These are phyloP conservation scores for Mucor circinelloides DNA, from an alignment of 371 early-diverging fungal species.

Conservation along the genomic window DNA sequence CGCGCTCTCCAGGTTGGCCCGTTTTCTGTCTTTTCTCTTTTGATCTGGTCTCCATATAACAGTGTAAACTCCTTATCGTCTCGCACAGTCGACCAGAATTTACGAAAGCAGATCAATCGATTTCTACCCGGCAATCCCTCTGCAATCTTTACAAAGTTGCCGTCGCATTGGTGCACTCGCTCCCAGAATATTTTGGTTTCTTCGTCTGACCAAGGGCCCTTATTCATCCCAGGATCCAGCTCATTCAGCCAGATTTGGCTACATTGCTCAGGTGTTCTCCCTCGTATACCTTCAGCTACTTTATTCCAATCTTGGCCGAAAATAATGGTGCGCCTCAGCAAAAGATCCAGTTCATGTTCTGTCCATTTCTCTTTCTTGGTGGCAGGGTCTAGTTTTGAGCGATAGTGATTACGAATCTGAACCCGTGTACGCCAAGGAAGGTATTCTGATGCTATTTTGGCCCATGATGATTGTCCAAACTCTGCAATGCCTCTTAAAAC, in stretches of 20 bases:
- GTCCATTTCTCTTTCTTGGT: conserved; percentile 27
- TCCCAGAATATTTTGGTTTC: conserved; percentile 41
- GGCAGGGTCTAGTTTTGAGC: conserved; percentile 6
- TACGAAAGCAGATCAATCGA: conserved; percentile 12
- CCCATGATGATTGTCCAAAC: conserved; percentile 29
- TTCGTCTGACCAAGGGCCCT: conserved; percentile 24
- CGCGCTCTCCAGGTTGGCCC: conserved; percentile 23
- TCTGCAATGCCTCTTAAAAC: conserved; percentile 24
- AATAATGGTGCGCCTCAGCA: conserved; percentile 39
- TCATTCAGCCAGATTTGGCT: conserved; percentile 22
- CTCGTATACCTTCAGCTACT: conserved; percentile 45
- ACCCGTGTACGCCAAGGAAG: conserved; percentile 27
- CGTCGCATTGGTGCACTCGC: conserved; percentile 7
- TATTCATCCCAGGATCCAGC: conserved; percentile 30
- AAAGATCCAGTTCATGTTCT: conserved; percentile 32
- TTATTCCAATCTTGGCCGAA: conserved; percentile 45
- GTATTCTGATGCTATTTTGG: conserved; percentile 17
- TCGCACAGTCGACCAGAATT: conserved; percentile 25
- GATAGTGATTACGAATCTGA: conserved; percentile 25
- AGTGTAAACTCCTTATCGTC: conserved; percentile 10
- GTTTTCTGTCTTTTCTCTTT: conserved; percentile 17
- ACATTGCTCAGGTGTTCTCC: conserved; percentile 32
- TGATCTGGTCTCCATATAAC: conserved; percentile 17
- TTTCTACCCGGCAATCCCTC: conserved; percentile 30
- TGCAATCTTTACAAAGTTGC: conserved; percentile 24